Evolutionary conservation across 2,329 filamentous ascomycete species (phyloP), one percentile per base, ranked within the genome.

Genomic region (Fusarium proliferatum): DNA sequence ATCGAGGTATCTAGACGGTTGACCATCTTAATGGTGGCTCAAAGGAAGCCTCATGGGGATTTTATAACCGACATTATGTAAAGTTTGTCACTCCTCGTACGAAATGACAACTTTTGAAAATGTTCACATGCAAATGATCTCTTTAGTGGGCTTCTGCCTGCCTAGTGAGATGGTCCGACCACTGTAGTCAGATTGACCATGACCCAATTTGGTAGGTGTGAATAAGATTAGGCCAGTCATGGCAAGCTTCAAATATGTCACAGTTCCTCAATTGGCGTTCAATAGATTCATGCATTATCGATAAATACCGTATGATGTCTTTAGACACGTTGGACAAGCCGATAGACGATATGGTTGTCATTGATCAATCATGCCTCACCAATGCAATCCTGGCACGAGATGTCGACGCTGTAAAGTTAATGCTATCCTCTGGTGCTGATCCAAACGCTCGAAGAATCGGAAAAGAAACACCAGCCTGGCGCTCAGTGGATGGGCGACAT

Each of bases 251-350:
- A 36, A 51, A 26, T 21, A 36, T 5, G 1, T 0, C 15, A 5
- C 0, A 0, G 6, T 23, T 9, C 12, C 33, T 36, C 17, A 9
- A 26, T 9, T 21, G 1, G 4, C 4, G 15, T 13, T 23, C 2
- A 2, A 19, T 26, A 5, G 2, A 19, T 3, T 52, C 26, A 0
- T 1, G 0, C 6, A 6, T 1, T 7, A 15, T 36, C 11, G 0
- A 5, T 2, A 19, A 23, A 13, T 2, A 2, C 8, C 4, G 3
- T 9, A 8, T 0, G 1, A 52, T 52, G 12, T 9, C 2, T 6
- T 21, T 26, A 1, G n/a, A 5, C 16, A 1, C 3, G 2, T 9
- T 1, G 5, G 6, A 11, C 4, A 15, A 26, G 4, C 17, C 17
- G n/a, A 23, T 11, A 21, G n/a, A 11, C 4, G n/a, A 36, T 19